Conservation (phyloP, 805 yeast genomes). For the Blastobotrys terrestris region DNA sequence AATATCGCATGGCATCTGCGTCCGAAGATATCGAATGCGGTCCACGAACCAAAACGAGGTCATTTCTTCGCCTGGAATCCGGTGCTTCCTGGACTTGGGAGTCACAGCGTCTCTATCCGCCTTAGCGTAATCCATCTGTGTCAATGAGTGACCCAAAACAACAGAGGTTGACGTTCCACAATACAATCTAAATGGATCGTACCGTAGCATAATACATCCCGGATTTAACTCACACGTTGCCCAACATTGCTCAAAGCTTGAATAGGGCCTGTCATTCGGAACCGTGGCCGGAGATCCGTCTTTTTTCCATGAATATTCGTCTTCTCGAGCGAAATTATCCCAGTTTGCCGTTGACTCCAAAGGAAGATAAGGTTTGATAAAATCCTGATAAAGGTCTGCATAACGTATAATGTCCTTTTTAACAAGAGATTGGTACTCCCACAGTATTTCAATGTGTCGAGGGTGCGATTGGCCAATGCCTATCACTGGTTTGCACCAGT, state of each 20-base stretch:
- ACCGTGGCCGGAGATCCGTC: not conserved
- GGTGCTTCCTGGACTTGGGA: not conserved
- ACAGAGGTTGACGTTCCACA: slow-evolving; percentile 27
- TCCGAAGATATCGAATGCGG: slow-evolving; percentile 24
- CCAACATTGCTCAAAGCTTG: slow-evolving; percentile 19
- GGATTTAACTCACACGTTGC: slow-evolving; percentile 15
- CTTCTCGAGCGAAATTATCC: slow-evolving; percentile 26
- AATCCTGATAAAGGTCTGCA: slow-evolving; percentile 25
- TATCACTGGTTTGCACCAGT: slow-evolving; percentile 29
- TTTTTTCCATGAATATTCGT: slow-evolving; percentile 16
- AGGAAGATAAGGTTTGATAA: slow-evolving; percentile 20
- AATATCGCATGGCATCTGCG: slow-evolving; percentile 20
- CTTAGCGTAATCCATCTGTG: slow-evolving; percentile 14
- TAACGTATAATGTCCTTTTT: slow-evolving; percentile 24
- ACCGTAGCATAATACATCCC: slow-evolving; percentile 25
- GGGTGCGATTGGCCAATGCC: slow-evolving; percentile 28
- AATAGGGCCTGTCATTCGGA: slow-evolving; percentile 14
- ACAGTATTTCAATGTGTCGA: slow-evolving; percentile 24
- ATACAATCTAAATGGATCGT: slow-evolving; percentile 23
- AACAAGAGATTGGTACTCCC: slow-evolving; percentile 26
- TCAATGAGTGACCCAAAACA: slow-evolving; percentile 24
- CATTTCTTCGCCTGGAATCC: slow-evolving; percentile 13
- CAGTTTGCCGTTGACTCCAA: slow-evolving; percentile 19
- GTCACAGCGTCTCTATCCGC: not conserved
- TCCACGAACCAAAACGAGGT: slow-evolving; percentile 25